Evolutionary conservation across 495 filamentous ascomycete genomes (phyloP).

Genomic region (Usnea hakonensis): DNA sequence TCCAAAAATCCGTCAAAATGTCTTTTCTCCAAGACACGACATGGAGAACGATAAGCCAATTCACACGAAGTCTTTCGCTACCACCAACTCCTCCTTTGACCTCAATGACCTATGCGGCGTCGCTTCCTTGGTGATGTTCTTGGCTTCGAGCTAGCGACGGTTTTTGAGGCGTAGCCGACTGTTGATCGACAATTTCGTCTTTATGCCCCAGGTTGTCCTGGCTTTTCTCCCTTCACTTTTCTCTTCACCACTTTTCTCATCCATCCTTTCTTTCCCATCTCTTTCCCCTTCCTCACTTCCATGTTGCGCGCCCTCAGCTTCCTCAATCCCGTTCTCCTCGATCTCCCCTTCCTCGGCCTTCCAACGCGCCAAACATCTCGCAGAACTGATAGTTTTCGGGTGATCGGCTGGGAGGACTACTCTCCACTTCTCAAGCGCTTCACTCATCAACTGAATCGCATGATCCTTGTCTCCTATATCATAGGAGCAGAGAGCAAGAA

Average conservation of each 20-base stretch:
- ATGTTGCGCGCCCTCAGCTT: too few species aligned
- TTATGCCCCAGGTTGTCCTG: too few species aligned
- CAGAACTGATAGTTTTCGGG: not conserved
- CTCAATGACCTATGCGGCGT: not conserved
- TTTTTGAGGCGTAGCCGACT: not conserved
- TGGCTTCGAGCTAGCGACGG: not conserved
- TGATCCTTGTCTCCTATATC: not conserved
- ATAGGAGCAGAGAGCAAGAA: not conserved
- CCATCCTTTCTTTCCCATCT: not conserved
- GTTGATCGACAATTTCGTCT: not conserved
- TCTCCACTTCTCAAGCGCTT: not conserved
- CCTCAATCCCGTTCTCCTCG: not conserved
- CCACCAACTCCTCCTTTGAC: not conserved
- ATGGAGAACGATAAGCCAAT: too few species aligned
- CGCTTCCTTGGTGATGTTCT: not conserved
- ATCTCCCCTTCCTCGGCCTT: not conserved
- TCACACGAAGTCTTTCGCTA: too few species aligned
- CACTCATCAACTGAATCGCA: slow-evolving; percentile 1
- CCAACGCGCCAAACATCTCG: not conserved
- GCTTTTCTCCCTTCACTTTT: too few species aligned
- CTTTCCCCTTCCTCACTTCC: not conserved
- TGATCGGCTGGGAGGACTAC: not conserved
- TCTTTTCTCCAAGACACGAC: too few species aligned
- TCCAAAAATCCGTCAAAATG: too few species aligned
- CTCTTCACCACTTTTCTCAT: not conserved